Evolutionary conservation across 177 flowering plant species (phyloP).

Genomic region (Vitis hybrid): DNA sequence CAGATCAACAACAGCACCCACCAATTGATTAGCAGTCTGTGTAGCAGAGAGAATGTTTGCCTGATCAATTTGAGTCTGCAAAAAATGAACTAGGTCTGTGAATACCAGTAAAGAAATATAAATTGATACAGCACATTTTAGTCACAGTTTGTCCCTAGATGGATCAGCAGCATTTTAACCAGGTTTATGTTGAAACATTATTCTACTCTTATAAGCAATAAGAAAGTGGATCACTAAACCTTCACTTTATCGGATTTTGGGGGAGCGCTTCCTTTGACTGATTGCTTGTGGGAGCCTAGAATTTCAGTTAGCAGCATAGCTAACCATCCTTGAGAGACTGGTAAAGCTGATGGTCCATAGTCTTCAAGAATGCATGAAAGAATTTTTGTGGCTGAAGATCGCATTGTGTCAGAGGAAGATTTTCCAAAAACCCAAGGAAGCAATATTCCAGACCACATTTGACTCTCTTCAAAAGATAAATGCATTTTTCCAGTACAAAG

Average conservation of each 20-base stretch:
- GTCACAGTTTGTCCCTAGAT: too few relatives aligned
- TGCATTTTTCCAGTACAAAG: constrained; percentile 55
- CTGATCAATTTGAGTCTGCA: constrained; percentile 90
- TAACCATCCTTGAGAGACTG: constrained; percentile 97
- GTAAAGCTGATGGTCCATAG: constrained; percentile 73
- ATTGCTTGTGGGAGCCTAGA: constrained; percentile 44
- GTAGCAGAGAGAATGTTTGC: constrained; percentile 59
- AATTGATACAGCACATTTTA: neutral
- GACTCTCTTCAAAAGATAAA: constrained; percentile 87
- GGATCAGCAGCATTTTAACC: neutral
- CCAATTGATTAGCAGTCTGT: constrained; percentile 65
- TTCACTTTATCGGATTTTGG: constrained; percentile 67
- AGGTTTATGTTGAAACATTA: neutral
- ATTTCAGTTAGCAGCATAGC: constrained; percentile 65
- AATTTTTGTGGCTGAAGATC: constrained; percentile 65
- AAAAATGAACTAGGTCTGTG: constrained; percentile 12
- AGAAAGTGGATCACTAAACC: constrained; percentile 36
- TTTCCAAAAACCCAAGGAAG: constrained; percentile 80
- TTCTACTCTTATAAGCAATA: neutral
- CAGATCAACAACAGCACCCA: constrained; percentile 74
- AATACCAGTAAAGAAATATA: neutral
- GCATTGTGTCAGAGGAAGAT: constrained; percentile 49
- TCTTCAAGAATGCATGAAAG: constrained; percentile 85
- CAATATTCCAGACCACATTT: constrained; percentile 83
- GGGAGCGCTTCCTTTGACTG: constrained; percentile 46